These are phyloP conservation scores for Nitzschia palea DNA, from an alignment of 108 stramenopile genomes.

Conservation along the genomic window DNA sequence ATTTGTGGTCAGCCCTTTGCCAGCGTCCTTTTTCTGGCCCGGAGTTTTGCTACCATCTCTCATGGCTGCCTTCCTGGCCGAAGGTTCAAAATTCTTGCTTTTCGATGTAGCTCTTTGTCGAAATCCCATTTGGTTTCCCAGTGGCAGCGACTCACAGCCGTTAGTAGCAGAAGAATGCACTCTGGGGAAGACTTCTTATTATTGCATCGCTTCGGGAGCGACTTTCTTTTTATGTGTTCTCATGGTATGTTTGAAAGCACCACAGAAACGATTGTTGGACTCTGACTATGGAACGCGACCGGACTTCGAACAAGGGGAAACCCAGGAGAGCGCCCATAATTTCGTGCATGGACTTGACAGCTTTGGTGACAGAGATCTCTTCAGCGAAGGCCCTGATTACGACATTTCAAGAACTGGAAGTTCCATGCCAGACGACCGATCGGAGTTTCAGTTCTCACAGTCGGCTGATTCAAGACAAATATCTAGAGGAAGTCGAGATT, in stretches of 20 bases:
- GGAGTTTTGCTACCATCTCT: constrained; percentile 64
- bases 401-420: background rate
- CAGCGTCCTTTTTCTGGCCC: constrained; percentile 74
- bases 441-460: background rate
- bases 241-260: constrained; percentile 63
- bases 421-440: constrained; percentile 10
- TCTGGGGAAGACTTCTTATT: constrained; percentile 43
- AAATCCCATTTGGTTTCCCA: constrained; percentile 55
- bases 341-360: background rate
- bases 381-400: background rate
- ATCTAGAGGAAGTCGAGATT: background rate
- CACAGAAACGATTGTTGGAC: constrained; percentile 55
- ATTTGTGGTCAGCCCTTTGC: constrained; percentile 64
- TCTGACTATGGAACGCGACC: constrained; percentile 47
- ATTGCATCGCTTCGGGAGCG: constrained; percentile 45
- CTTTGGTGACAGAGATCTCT: background rate
- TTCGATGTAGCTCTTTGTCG: constrained; percentile 60
- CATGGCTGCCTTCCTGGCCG: constrained; percentile 60
- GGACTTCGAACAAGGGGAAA: constrained; percentile 27
- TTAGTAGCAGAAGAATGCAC: constrained; percentile 59
- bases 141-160: constrained; percentile 36
- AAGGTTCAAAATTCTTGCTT: constrained; percentile 74
- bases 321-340: background rate
- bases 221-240: constrained; percentile 53
- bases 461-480: constrained; percentile 1